Base-by-base conservation (phyloP, 495 filamentous ascomycete genomes). In the Trichoderma asperelloides region DNA sequence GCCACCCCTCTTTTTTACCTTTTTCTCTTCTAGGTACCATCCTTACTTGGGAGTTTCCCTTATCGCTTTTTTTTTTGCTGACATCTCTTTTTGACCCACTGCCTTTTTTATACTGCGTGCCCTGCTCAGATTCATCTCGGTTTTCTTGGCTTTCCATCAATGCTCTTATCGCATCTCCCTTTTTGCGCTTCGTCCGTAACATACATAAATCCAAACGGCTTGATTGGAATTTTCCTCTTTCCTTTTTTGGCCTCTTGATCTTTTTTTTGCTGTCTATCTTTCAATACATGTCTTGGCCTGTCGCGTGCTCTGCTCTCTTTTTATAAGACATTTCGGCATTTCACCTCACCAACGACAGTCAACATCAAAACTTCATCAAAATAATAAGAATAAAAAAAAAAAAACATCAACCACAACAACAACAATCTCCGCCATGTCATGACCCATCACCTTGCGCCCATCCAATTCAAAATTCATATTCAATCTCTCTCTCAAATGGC, bases 401-500 rank as follows among this genome's bases (percentile, higher is more conserved):
- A 63, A 39, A 63, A 1, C 62, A 41, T 40, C 12, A 23, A 12
- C 16, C 16, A 43, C 33, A 64, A 1, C 30, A 39, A 64, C 21
- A n/a, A 5, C 25, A 16, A 64, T 18, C 16, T 28, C 62, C 41
- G n/a, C 33, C 62, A 64, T 43, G 40, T 13, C 62, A 64, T 39
- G 62, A 40, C 5, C 28, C 62, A 41, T 21, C 33, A 25, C 25
- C 55, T 5, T 15, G 9, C 33, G 39, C 16, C 33, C 13, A n/a
- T n/a, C n/a, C n/a, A n/a, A n/a, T n/a, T n/a, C n/a, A n/a, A n/a
- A n/a, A n/a, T n/a, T n/a, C 39, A n/a, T 1, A 45, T 27, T 18
- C 62, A 55, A 27, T 37, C 33, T 8, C 27, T 33, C 40, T 9
- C 5, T 33, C 15, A 23, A 51, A 81, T 88, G 81, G 73, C 77